Evolutionary conservation across 2,329 filamentous ascomycete species (phyloP).

Genomic region (Alternaria triticimaculans): DNA sequence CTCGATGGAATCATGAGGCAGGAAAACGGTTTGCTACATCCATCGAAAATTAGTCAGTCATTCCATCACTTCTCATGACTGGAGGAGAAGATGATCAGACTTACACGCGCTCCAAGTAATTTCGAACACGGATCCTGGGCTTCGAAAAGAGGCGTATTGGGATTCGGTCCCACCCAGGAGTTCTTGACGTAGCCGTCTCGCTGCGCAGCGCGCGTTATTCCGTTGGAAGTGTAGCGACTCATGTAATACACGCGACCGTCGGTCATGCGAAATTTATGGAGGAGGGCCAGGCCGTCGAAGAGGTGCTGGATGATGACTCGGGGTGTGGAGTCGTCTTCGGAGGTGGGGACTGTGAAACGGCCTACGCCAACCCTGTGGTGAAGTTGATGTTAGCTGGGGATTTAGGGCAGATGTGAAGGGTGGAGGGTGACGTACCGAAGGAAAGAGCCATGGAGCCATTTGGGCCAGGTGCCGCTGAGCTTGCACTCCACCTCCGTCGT

Average conservation of each 20-base stretch:
- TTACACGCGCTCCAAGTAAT: not conserved
- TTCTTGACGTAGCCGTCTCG: not conserved
- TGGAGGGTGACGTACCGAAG: not conserved
- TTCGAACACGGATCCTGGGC: not conserved
- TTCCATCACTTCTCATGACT: not conserved
- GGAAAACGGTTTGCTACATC: not conserved
- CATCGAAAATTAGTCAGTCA: not conserved
- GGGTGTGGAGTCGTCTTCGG: not conserved
- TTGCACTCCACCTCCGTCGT: not conserved
- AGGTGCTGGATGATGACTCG: not conserved
- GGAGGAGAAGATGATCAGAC: not conserved
- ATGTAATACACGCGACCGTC: conserved; percentile 2
- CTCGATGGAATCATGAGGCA: not conserved
- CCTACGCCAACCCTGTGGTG: not conserved
- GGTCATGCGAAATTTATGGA: not conserved
- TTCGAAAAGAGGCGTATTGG: not conserved
- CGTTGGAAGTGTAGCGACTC: not conserved
- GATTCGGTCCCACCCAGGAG: not conserved
- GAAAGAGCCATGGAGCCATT: conserved; percentile 2
- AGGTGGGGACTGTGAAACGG: not conserved
- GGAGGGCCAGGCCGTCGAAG: not conserved
- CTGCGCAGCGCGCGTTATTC: not conserved
- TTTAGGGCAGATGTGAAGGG: not conserved
- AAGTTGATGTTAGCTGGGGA: not conserved
- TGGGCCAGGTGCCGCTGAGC: not conserved